These are phyloP conservation scores for Cenchrus americanus DNA, from an alignment of 176 grass and related monocot species.

Conservation along the genomic window DNA sequence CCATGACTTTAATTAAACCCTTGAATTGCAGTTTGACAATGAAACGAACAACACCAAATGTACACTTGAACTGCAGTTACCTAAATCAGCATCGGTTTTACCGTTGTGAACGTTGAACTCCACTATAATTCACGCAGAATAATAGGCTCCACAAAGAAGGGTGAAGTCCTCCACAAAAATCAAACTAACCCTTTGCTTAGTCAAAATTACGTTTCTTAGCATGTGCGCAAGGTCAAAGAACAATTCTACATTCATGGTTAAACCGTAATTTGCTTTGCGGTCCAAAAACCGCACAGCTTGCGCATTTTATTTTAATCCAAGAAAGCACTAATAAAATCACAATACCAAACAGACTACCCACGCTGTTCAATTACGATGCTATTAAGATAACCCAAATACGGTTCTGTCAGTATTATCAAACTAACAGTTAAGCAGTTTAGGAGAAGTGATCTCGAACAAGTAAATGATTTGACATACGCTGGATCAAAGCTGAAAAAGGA, in stretches of 20 bases:
- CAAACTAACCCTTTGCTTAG: not conserved
- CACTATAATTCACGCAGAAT: not conserved
- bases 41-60: not conserved
- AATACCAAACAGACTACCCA: not conserved
- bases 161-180: not conserved
- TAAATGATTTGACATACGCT: not conserved
- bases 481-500: not conserved
- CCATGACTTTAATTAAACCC: not conserved
- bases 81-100: not conserved
- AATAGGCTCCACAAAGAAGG: not conserved
- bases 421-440: not conserved
- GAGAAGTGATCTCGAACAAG: not conserved
- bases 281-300: not conserved
- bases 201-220: not conserved
- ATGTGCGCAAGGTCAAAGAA: not conserved
- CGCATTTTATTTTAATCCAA: not conserved
- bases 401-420: not conserved
- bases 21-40: not conserved
- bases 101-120: not conserved
- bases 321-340: not conserved
- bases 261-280: not conserved
- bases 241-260: not conserved
- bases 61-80: not conserved
- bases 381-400: not conserved
- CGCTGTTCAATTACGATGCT: no score